Evolutionary conservation across 169 alveolate species (phyloP), one percentile per base, ranked within the genome.

Genomic region (Cryptosporidium muris): DNA sequence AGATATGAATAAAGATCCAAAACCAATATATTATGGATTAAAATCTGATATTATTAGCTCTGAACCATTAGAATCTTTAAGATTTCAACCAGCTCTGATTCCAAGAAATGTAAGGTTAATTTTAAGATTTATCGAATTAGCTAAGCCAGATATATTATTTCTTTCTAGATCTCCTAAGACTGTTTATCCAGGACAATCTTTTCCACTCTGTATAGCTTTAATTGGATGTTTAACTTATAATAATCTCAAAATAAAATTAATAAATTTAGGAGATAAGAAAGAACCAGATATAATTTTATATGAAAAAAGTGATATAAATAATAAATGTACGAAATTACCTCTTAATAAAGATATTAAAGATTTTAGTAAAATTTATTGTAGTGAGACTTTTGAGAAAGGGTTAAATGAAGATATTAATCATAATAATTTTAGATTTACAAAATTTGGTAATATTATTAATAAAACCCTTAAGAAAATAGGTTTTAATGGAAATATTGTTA

Each of bases 141-240:
- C 63, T 3, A 45, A 74, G 40, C 67, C 85, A 8, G 85, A 74
- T 12, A 36, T 74, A 5, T 45, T 74, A 40, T 74, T 74, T 9
- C 47, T 74, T 12, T 45, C 43, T 37, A 56, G 48, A 9, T 68
- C 85, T 37, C 85, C 85, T 47, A 48, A 45, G 11, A 74, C 60
- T 1, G 48, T 74, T 16, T 74, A 58, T 42, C 60, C 34, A 48
- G 85, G 68, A 2, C 85, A 74, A 49, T 43, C 85, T 16, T 74
- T 74, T 62, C 43, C 11, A 1, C 67, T 74, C 2, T 56, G 60
- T 43, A 8, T 74, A 2, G 63, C 68, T 2, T 47, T 74, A 11
- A 43, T 58, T 56, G 85, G 85, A 11, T 74, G 85, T n/a, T 74
- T 58, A 37, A 58, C 85, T 12, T 74, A 58, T 34, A 56, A 49